Percentiles rank a stretch among this genome's conserved stretches.
Conservation (phyloP, 208 protist genomes). For the Leishmania amazonensis region DNA sequence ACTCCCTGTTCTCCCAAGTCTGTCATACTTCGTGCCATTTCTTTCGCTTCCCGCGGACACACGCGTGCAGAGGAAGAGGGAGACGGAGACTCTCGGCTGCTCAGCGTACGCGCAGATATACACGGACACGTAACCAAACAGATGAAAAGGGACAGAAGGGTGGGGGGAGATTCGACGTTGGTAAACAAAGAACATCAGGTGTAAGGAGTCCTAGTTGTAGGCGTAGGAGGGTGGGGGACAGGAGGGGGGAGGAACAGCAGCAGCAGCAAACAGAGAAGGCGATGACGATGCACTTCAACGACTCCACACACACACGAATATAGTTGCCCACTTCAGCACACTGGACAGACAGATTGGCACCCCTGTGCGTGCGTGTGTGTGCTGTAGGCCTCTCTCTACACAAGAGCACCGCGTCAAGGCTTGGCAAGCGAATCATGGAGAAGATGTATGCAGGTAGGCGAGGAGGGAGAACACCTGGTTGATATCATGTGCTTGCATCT, state of each 20-base stretch:
- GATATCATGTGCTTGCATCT: neutral
- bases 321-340: neutral
- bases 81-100: neutral
- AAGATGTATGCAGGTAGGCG: neutral
- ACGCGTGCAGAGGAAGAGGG: too few species aligned
- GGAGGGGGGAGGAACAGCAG: neutral
- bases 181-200: neutral
- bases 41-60: neutral
- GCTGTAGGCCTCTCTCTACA: constrained; percentile 1
- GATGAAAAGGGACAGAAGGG: neutral
- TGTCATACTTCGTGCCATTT: neutral
- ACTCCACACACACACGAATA: neutral
- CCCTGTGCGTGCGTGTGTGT: neutral
- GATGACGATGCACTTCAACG: neutral
- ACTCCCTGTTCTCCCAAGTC: neutral
- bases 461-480: neutral
- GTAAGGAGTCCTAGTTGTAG: too few species aligned
- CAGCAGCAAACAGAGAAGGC: neutral
- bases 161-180: neutral
- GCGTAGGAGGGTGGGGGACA: neutral
- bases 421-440: neutral
- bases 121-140: neutral
- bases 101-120: neutral
- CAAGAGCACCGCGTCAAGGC: neutral
- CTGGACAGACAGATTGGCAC: neutral